Evolutionary conservation across 78 protist genomes (phyloP).

Genomic region (Speleostelium caveatum): DNA sequence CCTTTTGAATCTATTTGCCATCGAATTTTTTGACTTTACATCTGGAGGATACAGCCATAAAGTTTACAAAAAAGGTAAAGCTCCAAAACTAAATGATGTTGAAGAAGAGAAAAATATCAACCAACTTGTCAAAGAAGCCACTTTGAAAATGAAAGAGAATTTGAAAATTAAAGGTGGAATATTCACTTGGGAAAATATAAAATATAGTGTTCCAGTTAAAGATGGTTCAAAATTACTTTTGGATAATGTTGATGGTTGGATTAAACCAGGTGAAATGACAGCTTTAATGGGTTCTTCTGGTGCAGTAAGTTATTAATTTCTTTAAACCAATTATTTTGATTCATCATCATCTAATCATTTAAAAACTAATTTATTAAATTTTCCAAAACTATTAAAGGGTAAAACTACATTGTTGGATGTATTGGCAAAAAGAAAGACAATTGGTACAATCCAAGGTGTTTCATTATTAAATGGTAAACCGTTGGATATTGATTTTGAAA

Average conservation of each 20-base stretch:
- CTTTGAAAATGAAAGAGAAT: conserved; percentile 31
- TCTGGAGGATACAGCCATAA: conserved; percentile 45
- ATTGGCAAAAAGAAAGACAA: conserved; percentile 85
- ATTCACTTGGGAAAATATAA: conserved; percentile 52
- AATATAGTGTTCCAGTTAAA: conserved; percentile 31
- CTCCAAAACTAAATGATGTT: conserved; percentile 37
- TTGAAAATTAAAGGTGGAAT: conserved; percentile 31
- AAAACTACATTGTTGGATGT: conserved; percentile 89
- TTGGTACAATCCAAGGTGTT: conserved; percentile 79
- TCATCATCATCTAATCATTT: no score
- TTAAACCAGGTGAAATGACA: conserved; percentile 79
- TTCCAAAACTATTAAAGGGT: no score
- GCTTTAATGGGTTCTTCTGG: conserved; percentile 85
- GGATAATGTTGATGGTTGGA: conserved; percentile 47
- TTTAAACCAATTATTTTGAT: no score
- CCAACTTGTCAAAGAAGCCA: conserved; percentile 41
- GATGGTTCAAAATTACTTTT: conserved; percentile 9
- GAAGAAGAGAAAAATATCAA: conserved; percentile 20
- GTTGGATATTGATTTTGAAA: conserved; percentile 42
- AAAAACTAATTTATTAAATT: no score
- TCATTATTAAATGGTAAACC: conserved; percentile 74
- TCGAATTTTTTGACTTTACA: conserved; percentile 33
- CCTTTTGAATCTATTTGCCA: conserved; percentile 19
- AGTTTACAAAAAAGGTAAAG: conserved; percentile 36
- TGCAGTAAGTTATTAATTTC: no score